phyloP scores from a whole-genome alignment of 106 monocot genomes.

The Cymbidium sinense region DNA sequence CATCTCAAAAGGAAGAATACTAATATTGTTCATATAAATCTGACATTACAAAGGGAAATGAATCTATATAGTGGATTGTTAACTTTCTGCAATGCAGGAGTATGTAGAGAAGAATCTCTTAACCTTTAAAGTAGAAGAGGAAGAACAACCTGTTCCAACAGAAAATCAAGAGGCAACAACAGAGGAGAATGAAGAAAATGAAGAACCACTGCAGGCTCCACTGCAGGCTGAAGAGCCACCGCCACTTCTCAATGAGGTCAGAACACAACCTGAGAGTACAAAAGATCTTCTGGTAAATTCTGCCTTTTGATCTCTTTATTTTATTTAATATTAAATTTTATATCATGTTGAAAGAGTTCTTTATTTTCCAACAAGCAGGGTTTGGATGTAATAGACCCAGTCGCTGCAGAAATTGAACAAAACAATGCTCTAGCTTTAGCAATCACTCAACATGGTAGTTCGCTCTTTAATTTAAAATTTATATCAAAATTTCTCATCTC shows the following conservation, averaged over 20 bases:
- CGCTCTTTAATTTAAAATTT: neutral
- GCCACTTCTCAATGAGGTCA: slow-evolving; percentile 4
- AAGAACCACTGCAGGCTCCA: slow-evolving; percentile 9
- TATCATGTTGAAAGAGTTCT: slow-evolving; percentile 8
- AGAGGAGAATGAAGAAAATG: slow-evolving; percentile 29
- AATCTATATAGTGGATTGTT: slow-evolving; percentile 1
- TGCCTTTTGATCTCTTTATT: neutral
- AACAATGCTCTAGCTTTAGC: slow-evolving; percentile 89
- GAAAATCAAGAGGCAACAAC: slow-evolving; percentile 32
- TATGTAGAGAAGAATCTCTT: slow-evolving; percentile 53
- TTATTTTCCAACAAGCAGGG: slow-evolving; percentile 24
- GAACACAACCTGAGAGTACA: slow-evolving; percentile 27
- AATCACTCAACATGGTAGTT: slow-evolving; percentile 63
- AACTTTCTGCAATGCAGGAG: slow-evolving; percentile 37
- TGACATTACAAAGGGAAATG: neutral
- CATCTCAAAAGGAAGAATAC: neutral
- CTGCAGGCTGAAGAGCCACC: slow-evolving; percentile 32
- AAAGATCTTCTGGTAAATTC: slow-evolving; percentile 63
- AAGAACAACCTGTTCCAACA: slow-evolving; percentile 19
- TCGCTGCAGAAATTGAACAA: slow-evolving; percentile 68
- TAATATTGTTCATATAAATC: neutral
- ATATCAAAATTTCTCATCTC: neutral
- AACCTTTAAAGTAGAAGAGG: slow-evolving; percentile 43
- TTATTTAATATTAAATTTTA: neutral
- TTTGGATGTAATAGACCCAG: slow-evolving; percentile 64